Base-by-base conservation (phyloP, 1,284 basidiomycete genomes). In the Fomitopsis pinicola region DNA sequence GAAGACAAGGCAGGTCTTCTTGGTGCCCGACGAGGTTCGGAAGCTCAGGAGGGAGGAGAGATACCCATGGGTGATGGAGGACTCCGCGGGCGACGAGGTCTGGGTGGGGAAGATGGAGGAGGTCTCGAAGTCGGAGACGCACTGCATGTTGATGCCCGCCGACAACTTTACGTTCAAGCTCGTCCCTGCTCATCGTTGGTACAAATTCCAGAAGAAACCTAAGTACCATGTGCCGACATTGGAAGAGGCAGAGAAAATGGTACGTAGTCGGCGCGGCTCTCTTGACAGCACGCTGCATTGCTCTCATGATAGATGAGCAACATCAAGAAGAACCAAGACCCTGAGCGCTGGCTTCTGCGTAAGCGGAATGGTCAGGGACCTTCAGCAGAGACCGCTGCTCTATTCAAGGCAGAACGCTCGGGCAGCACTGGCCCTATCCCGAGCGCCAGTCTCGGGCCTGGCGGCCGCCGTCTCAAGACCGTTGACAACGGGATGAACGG, bases 1-100 rank as follows among this genome's bases (percentile, higher is more conserved):
- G 77, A 94, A 94, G 79, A 94, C 91, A 40, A 81, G 82, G 62
- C 92, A 95, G 77, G 90, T 94, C 33, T 92, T 88, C 73, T 82
- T 86, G 64, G 68, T 77, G n/a, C 71, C 76, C 12, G 74, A 77
- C 59, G 71, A 68, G 62, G 67, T 69, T 53, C 61, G 77, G 65
- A 70, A 76, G 75, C 78, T 94, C 67, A 79, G 89, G 70, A 83
- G 82, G 69, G 92, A 95, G 77, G 94, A 95, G 75, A 80, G 90
- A 66, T 91, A 90, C 73, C 93, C 94, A 1, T 95, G 93, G 94
- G 86, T 95, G 50, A 83, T 95, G 76, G 93, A 95, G 76, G 92
- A 94, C 71, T 83, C 81, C 53, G 71, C 72, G 48, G 82, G 84
- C 58, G 76, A 80, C 62, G 89, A 93, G 74, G 71, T 83, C 35